Conservation (phyloP, 23 red algal genomes). For the Agarophyton chilense region DNA sequence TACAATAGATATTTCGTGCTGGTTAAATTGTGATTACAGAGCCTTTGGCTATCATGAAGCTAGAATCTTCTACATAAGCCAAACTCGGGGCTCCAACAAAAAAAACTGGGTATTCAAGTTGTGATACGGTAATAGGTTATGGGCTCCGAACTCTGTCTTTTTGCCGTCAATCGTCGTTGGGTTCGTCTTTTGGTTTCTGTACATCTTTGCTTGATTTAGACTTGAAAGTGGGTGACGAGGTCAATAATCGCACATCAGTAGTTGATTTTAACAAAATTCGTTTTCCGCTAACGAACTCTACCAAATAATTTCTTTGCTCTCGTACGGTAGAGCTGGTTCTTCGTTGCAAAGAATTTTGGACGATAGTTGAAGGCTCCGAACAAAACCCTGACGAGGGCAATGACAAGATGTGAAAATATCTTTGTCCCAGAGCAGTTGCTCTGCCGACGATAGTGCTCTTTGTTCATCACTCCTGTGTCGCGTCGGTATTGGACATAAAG, state of each 20-base stretch:
- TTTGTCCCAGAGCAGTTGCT: neutral
- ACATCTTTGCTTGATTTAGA: neutral
- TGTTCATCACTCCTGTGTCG: constrained; percentile 9
- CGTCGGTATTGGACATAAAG: neutral
- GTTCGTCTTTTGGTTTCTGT: neutral
- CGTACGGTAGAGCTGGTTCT: neutral
- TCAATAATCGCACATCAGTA: neutral
- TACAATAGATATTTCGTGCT: too few relatives aligned
- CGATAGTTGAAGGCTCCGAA: neutral
- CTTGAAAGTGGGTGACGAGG: too few relatives aligned
- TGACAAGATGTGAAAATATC: neutral
- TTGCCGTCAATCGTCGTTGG: neutral
- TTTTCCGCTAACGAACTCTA: too few relatives aligned
- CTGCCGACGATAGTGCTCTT: neutral
- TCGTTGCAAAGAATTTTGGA: neutral
- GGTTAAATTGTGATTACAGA: too few relatives aligned
- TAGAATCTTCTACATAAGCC: too few relatives aligned
- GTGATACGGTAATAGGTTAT: neutral
- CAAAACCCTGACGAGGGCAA: neutral
- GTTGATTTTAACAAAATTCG: neutral
- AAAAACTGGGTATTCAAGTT: too few relatives aligned
- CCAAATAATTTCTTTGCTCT: too few relatives aligned
- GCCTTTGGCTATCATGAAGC: too few relatives aligned
- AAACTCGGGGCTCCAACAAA: too few relatives aligned
- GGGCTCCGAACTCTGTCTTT: neutral